Evolutionary conservation across 1,284 basidiomycete genomes (phyloP).

Genomic region (Neolentinus lepideus): DNA sequence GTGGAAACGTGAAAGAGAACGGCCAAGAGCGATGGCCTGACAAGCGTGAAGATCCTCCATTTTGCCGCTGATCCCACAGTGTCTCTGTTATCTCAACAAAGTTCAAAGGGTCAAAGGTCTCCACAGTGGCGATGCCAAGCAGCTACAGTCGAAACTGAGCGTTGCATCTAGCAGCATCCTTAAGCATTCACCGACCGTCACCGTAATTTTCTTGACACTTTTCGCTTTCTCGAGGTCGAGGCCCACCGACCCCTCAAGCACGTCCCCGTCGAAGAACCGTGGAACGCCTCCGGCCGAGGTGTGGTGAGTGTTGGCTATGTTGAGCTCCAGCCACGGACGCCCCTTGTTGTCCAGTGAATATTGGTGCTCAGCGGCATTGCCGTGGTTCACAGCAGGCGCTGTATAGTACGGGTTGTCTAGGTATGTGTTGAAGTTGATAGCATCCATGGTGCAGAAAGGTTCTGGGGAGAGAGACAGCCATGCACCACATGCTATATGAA

Average conservation of each 20-base stretch:
- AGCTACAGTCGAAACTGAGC: not conserved
- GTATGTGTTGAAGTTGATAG: not conserved
- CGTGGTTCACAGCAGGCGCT: not conserved
- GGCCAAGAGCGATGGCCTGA: constrained; percentile 19
- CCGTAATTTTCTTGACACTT: not conserved
- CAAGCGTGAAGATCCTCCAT: not conserved
- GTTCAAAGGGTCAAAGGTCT: not conserved
- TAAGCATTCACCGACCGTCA: not conserved
- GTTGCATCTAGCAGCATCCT: not conserved
- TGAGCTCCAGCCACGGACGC: not conserved
- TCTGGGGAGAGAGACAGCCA: not conserved
- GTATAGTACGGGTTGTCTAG: not conserved
- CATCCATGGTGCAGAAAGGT: not conserved
- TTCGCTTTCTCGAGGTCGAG: not conserved
- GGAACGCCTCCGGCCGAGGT: not conserved
- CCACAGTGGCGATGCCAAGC: not conserved
- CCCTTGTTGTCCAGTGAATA: not conserved
- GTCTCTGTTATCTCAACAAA: not conserved
- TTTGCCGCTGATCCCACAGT: not conserved
- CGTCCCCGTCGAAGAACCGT: not conserved
- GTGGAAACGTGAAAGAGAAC: constrained; percentile 24
- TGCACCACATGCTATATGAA: too few species aligned
- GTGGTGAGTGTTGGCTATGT: not conserved
- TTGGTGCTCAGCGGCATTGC: not conserved
- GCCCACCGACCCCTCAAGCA: not conserved